phyloP scores from a whole-genome alignment of 148 eudicot species.

The Gaultheria prostrata region DNA sequence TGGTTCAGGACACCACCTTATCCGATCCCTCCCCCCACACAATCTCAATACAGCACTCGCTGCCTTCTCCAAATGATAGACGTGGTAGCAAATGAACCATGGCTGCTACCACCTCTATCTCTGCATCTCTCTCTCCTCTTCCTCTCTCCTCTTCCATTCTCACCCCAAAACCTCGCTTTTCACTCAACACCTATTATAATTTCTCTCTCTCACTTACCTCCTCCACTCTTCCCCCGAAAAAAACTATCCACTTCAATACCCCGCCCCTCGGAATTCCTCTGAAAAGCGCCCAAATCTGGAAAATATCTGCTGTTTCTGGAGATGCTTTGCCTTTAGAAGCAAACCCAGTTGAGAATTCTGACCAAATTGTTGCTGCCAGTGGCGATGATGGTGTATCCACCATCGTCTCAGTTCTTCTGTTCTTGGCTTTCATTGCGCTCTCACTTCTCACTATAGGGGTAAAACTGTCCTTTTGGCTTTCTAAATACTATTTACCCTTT shows the following conservation, averaged over 20 bases:
- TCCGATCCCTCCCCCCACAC: neutral
- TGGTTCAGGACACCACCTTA: neutral
- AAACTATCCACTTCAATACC: slow-evolving; percentile 4
- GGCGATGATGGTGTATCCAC: slow-evolving; percentile 37
- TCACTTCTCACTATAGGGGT: slow-evolving; percentile 75
- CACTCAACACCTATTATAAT: slow-evolving; percentile 7
- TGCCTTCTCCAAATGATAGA: neutral
- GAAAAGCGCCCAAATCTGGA: slow-evolving; percentile 21
- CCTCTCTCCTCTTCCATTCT: slow-evolving; percentile 13
- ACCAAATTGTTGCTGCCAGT: slow-evolving; percentile 35
- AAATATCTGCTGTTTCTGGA: slow-evolving; percentile 28
- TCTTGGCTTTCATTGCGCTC: slow-evolving; percentile 57
- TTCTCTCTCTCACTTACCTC: slow-evolving; percentile 28
- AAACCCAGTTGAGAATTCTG: slow-evolving; percentile 34
- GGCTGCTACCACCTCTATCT: slow-evolving; percentile 38
- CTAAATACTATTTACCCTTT: neutral
- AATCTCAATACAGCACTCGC: neutral
- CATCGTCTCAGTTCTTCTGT: slow-evolving; percentile 47
- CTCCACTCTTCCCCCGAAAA: slow-evolving; percentile 15
- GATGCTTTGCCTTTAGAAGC: slow-evolving; percentile 35
- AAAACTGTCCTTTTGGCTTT: neutral
- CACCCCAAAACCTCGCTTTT: slow-evolving; percentile 23
- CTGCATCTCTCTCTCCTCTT: slow-evolving; percentile 13
- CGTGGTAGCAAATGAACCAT: slow-evolving; percentile 24
- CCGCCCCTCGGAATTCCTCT: slow-evolving; percentile 12